phyloP scores from a whole-genome alignment of 805 yeast genomes.

The Vanderwaltozyma verrucispora region DNA sequence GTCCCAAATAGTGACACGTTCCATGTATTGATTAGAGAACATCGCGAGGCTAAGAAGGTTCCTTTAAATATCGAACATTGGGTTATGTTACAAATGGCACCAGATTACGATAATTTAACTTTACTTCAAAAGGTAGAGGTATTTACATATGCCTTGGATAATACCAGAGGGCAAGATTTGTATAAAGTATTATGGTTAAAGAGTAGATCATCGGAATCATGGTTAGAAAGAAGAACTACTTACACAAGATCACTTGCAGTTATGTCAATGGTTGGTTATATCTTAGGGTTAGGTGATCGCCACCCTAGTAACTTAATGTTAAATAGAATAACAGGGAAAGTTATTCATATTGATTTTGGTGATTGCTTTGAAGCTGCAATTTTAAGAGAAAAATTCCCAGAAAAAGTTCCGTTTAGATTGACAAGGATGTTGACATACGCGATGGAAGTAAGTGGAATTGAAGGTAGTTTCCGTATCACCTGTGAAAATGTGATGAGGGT shows the following conservation, averaged over 20 bases:
- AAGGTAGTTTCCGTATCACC: slow-evolving; percentile 92
- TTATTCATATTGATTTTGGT: slow-evolving; percentile 95
- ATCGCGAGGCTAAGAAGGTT: slow-evolving; percentile 84
- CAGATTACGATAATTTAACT: slow-evolving; percentile 82
- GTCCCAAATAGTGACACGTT: slow-evolving; percentile 96
- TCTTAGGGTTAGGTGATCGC: slow-evolving; percentile 92
- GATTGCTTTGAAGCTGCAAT: slow-evolving; percentile 99
- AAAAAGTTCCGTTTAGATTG: slow-evolving; percentile 92
- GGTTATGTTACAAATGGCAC: slow-evolving; percentile 96
- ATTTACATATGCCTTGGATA: slow-evolving; percentile 89
- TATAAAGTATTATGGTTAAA: slow-evolving; percentile 95
- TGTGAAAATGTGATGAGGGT: slow-evolving; percentile 97
- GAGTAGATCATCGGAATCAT: slow-evolving; percentile 90
- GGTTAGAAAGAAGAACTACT: slow-evolving; percentile 95
- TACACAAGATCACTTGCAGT: slow-evolving; percentile 94
- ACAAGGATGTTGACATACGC: slow-evolving; percentile 97
- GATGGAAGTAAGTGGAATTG: slow-evolving; percentile 98
- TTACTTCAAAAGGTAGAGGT: slow-evolving; percentile 90
- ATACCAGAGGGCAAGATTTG: slow-evolving; percentile 91
- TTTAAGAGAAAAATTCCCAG: slow-evolving; percentile 92
- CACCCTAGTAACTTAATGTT: slow-evolving; percentile 97
- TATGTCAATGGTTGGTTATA: slow-evolving; percentile 98
- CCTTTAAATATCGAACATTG: slow-evolving; percentile 88
- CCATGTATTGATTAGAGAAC: slow-evolving; percentile 85
- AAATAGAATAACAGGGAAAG: slow-evolving; percentile 89